Evolutionary conservation across 371 early-diverging fungal genomes (phyloP).

Genomic region (Rhizoclosmatium hyalinum): DNA sequence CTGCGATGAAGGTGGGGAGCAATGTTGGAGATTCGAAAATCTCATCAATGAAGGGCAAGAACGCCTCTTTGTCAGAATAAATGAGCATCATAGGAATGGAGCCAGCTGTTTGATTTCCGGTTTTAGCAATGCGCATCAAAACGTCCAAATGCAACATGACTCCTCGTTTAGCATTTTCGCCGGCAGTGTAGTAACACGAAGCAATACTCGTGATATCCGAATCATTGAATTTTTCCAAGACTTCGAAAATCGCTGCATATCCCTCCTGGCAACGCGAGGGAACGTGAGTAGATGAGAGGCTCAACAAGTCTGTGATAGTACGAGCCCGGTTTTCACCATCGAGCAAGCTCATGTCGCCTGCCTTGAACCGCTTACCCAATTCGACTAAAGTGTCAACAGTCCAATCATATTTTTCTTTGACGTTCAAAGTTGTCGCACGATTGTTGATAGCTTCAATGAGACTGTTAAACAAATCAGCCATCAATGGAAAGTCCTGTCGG

Average conservation of each 20-base stretch:
- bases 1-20: neutral
- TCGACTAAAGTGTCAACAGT: neutral
- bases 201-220: neutral
- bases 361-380: neutral
- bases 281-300: neutral
- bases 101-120: neutral
- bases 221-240: neutral
- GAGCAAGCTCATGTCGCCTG: neutral
- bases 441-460: neutral
- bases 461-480: neutral
- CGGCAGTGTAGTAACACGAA: neutral
- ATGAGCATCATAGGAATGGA: conserved; percentile 5
- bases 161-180: neutral
- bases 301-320: neutral
- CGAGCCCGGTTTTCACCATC: neutral
- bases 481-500: neutral
- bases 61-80: neutral
- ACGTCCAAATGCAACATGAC: neutral
- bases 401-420: neutral
- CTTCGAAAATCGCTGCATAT: neutral
- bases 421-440: neutral
- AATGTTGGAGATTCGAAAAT: conserved; percentile 1
- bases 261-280: neutral
- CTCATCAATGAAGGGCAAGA: neutral
- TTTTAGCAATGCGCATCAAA: neutral